These are phyloP conservation scores for Closterium sp. DNA, from an alignment of 139 green algal species.

Conservation along the genomic window DNA sequence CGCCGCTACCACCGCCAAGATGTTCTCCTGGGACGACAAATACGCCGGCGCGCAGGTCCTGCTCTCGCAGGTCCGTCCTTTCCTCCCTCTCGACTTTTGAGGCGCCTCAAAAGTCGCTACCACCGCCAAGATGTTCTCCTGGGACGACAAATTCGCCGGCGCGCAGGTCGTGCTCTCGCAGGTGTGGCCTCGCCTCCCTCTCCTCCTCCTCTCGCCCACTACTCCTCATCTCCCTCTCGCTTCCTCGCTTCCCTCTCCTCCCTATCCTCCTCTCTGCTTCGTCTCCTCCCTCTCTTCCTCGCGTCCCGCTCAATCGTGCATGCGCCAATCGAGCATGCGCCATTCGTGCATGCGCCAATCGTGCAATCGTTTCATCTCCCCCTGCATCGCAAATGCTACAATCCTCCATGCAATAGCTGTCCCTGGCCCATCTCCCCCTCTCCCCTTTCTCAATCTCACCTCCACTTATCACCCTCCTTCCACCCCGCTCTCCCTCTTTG, in stretches of 20 bases:
- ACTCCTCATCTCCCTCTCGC: neutral
- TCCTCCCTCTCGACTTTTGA: neutral
- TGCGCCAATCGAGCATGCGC: too few species aligned
- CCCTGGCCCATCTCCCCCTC: too few species aligned
- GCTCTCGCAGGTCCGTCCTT: slow-evolving; percentile 5
- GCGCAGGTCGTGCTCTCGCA: slow-evolving; percentile 36
- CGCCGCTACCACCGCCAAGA: neutral
- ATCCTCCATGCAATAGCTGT: too few species aligned
- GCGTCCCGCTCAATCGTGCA: too few species aligned
- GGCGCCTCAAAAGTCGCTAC: too few species aligned
- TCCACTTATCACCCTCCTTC: too few species aligned
- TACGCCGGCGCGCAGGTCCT: slow-evolving; percentile 37
- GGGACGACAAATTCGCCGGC: slow-evolving; percentile 44
- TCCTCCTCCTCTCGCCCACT: neutral
- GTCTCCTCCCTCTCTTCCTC: neutral
- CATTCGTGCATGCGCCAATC: too few species aligned
- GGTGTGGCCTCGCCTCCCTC: neutral
- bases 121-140: slow-evolving; percentile 25
- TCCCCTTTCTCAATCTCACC: too few species aligned
- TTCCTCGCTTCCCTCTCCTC: neutral
- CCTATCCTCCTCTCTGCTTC: neutral
- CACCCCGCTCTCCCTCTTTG: neutral
- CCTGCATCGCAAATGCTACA: too few species aligned
- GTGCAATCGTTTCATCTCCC: too few species aligned
- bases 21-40: slow-evolving; percentile 50